phyloP scores from a whole-genome alignment of 768 basidiomycete species.

The Hericium rajendrae region DNA sequence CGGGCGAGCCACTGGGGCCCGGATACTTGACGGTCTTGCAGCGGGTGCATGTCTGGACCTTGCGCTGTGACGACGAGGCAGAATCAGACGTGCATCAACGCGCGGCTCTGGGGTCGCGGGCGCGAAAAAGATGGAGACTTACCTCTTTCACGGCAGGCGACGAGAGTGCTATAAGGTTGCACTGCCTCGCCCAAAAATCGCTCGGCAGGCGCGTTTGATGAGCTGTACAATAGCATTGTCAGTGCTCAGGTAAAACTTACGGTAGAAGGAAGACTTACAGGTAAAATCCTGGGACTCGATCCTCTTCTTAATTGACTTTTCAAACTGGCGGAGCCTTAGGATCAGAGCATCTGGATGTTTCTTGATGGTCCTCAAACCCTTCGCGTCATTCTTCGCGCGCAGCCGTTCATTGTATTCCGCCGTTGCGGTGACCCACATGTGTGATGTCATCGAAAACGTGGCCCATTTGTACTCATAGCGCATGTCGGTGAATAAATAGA shows the following conservation, averaged over 20 bases:
- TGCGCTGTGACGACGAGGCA: no score
- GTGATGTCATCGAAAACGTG: constrained; percentile 10
- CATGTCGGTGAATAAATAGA: constrained; percentile 11
- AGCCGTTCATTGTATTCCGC: constrained; percentile 5
- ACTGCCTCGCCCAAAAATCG: constrained; percentile 1
- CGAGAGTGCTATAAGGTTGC: neutral
- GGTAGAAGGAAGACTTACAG: neutral
- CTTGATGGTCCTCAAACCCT: neutral
- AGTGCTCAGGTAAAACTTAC: neutral
- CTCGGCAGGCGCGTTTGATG: neutral
- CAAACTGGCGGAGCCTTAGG: constrained; percentile 3
- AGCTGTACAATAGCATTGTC: neutral
- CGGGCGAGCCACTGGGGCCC: no score
- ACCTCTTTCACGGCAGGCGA: neutral
- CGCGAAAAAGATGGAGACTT: no score
- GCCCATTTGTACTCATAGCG: constrained; percentile 9
- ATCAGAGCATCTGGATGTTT: constrained; percentile 11
- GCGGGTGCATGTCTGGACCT: no score
- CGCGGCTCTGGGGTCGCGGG: no score
- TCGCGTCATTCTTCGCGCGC: neutral
- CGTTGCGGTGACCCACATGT: constrained; percentile 4
- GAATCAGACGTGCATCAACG: no score
- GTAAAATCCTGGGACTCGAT: neutral
- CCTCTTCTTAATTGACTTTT: constrained; percentile 2
- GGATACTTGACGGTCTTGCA: no score